Base-by-base conservation (phyloP, 768 basidiomycete genomes). In the Flagelloscypha sp. region DNA sequence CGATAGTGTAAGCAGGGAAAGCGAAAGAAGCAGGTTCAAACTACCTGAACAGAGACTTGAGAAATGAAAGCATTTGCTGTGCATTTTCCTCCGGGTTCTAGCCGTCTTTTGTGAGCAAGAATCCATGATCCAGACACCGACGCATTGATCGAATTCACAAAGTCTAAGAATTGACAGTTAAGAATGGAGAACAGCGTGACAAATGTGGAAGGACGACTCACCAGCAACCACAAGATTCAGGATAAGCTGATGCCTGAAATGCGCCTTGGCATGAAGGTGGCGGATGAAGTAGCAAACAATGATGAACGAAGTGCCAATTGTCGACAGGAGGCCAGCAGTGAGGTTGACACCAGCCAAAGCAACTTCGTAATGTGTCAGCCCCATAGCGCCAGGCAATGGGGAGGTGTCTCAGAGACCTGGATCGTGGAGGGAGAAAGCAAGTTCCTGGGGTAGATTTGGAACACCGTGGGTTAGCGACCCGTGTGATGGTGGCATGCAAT, bases 341-440 rank as follows among this genome's bases (percentile, higher is more conserved):
- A 45, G 24, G 10, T 37, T 45, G 27, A 45, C 28, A 17, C 44
- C 54, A 2, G 66, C 66, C 49, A 68, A 70, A n/a, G n/a, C n/a
- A n/a, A n/a, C n/a, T n/a, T n/a, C n/a, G n/a, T n/a, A n/a, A n/a
- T n/a, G n/a, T n/a, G n/a, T n/a, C n/a, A n/a, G n/a, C n/a, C n/a
- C n/a, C n/a, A n/a, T n/a, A n/a, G n/a, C n/a, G n/a, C n/a, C n/a
- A n/a, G n/a, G n/a, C n/a, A n/a, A n/a, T n/a, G n/a, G n/a, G n/a
- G n/a, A n/a, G n/a, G n/a, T n/a, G n/a, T n/a, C n/a, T n/a, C n/a
- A n/a, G n/a, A n/a, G n/a, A n/a, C n/a, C n/a, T n/a, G n/a, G n/a
- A n/a, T n/a, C n/a, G n/a, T n/a, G n/a, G n/a, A n/a, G n/a, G n/a
- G n/a, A n/a, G n/a, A n/a, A n/a, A n/a, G n/a, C n/a, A n/a, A n/a